A percentile compares a stretch with the other conserved stretches of the same genome.
Conservation (phyloP, 352 stramenopile species). For the Pythium brachiatum region DNA sequence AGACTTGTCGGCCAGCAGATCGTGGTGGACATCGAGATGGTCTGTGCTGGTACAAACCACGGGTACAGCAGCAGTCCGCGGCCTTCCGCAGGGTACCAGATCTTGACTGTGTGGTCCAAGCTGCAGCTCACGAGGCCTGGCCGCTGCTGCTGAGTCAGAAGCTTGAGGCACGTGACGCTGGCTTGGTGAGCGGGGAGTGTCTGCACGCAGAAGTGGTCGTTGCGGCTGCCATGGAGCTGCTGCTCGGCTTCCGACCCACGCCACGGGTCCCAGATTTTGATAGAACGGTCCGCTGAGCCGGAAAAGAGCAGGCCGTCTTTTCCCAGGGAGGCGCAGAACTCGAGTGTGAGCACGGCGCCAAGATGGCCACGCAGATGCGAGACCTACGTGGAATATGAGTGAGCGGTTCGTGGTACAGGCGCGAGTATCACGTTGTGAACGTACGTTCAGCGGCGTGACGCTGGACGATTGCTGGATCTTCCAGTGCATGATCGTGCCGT, state of each 20-base stretch:
- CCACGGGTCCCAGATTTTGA: conserved; percentile 77
- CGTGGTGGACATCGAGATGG: conserved; percentile 45
- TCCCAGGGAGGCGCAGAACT: conserved; percentile 38
- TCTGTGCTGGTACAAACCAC: conserved; percentile 62
- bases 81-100: conserved; percentile 58
- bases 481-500: conserved; percentile 64
- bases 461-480: conserved; percentile 40
- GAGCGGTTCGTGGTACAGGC: too few species aligned
- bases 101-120: conserved; percentile 62
- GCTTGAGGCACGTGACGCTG: conserved; percentile 47
- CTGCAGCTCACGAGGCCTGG: conserved; percentile 67
- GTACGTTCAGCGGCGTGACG: conserved; percentile 47
- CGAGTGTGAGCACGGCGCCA: conserved; percentile 50
- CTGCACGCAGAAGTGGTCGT: conserved; percentile 53
- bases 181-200: conserved; percentile 57
- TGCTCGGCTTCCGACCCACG: conserved; percentile 36
- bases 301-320: conserved; percentile 61
- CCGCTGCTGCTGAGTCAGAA: conserved; percentile 46
- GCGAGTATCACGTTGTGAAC: too few species aligned
- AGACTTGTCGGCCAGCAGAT: conserved; percentile 54
- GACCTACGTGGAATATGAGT: conserved; percentile 35
- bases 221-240: conserved; percentile 21
- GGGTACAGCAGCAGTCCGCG: conserved; percentile 64
- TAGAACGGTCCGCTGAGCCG: conserved; percentile 59
- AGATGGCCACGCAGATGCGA: conserved; percentile 47